phyloP scores from a whole-genome alignment of 768 basidiomycete species.

The Kwoniella europaea region DNA sequence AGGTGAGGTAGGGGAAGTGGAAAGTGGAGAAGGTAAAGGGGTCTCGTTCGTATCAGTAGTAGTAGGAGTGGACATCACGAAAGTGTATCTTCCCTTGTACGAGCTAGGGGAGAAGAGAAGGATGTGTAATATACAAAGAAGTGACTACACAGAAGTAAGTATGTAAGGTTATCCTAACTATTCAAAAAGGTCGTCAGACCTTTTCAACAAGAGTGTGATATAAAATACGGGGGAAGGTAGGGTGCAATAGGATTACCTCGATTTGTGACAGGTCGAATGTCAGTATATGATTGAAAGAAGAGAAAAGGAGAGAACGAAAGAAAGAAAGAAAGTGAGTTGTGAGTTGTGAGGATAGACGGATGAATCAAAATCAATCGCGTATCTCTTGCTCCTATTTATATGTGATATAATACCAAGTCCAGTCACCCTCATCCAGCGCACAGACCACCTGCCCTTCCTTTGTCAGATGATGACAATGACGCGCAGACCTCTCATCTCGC shows the following conservation, averaged over 20 bases:
- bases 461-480: neutral
- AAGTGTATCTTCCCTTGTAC: neutral
- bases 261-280: neutral
- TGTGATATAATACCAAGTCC: neutral
- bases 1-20: neutral
- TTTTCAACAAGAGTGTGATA: neutral
- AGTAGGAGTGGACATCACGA: slow-evolving; percentile 4
- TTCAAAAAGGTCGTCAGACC: slow-evolving; percentile 2
- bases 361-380: slow-evolving; percentile 25
- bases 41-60: slow-evolving; percentile 4
- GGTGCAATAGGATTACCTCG: neutral
- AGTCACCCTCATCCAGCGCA: slow-evolving; percentile 9
- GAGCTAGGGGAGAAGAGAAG: neutral
- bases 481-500: slow-evolving; percentile 4
- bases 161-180: neutral
- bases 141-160: slow-evolving; percentile 2
- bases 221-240: neutral
- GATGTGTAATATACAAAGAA: neutral
- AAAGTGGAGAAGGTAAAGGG: slow-evolving; percentile 4
- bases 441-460: slow-evolving; percentile 13
- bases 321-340: slow-evolving; percentile 8
- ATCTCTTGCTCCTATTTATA: neutral
- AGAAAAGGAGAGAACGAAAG: slow-evolving; percentile 14
- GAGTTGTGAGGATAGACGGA: slow-evolving; percentile 3
- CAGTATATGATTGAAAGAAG: slow-evolving; percentile 11